phyloP scores from a whole-genome alignment of 1,284 basidiomycete genomes.

The Apiotrichum mycotoxinovorans region DNA sequence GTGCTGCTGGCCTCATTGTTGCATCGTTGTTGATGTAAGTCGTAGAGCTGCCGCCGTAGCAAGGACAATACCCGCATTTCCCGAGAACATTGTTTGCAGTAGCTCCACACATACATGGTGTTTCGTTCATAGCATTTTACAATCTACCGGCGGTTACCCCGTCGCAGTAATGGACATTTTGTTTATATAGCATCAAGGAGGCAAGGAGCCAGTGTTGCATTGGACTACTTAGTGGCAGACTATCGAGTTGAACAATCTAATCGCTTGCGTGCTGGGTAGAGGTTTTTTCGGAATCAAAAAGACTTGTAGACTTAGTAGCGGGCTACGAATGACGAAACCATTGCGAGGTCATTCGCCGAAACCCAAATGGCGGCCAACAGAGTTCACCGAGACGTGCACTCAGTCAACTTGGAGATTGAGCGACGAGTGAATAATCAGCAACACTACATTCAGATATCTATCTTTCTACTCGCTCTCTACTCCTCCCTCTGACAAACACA shows the following conservation, averaged over 20 bases:
- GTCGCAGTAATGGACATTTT: not conserved
- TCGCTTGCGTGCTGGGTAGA: not conserved
- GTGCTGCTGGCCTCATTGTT: not conserved
- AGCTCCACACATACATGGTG: not conserved
- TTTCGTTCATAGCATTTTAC: constrained; percentile 1
- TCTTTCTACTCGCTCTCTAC: too few relatives aligned
- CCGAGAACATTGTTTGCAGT: not conserved
- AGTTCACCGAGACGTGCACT: too few relatives aligned
- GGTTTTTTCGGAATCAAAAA: not conserved
- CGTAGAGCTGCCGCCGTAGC: not conserved
- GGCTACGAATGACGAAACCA: too few relatives aligned
- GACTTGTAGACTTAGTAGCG: not conserved
- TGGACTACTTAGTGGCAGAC: too few relatives aligned
- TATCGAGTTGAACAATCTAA: too few relatives aligned
- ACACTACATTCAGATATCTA: too few relatives aligned
- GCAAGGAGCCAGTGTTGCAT: not conserved
- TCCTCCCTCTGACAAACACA: too few relatives aligned
- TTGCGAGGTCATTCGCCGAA: too few relatives aligned
- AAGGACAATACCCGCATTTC: not conserved
- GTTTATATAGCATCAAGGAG: not conserved
- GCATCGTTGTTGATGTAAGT: not conserved
- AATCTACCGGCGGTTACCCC: not conserved
- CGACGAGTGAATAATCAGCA: too few relatives aligned
- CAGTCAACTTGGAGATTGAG: too few relatives aligned
- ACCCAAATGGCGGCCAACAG: too few relatives aligned